A percentile compares a stretch with the other conserved stretches of the same genome.
These are phyloP conservation scores for Aphanomyces cochlioides DNA, from an alignment of 352 stramenopile genomes.

Conservation along the genomic window DNA sequence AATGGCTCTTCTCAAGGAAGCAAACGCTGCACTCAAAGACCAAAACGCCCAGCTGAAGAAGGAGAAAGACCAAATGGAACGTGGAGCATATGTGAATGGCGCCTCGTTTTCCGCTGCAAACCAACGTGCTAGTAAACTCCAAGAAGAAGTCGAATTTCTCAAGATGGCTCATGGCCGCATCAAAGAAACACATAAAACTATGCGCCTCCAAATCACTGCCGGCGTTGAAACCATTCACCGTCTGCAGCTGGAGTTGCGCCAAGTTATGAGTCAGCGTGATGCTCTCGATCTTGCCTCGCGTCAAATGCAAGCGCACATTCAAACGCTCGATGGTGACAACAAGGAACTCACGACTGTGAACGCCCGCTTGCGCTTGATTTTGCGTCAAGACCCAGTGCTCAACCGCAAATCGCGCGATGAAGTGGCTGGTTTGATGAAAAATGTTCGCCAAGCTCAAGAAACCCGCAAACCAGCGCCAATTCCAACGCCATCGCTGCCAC, in stretches of 20 bases:
- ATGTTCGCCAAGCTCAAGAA: conserved; percentile 47
- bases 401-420: conserved; percentile 83
- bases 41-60: conserved; percentile 80
- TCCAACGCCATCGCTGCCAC: conserved; percentile 29
- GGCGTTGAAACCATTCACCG: conserved; percentile 78
- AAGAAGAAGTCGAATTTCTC: conserved; percentile 76
- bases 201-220: conserved; percentile 74
- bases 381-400: conserved; percentile 78
- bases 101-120: conserved; percentile 82
- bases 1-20: conserved; percentile 79
- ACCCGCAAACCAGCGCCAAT: conserved; percentile 40
- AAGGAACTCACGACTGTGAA: conserved; percentile 81
- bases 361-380: conserved; percentile 71
- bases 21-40: conserved; percentile 78
- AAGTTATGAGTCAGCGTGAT: conserved; percentile 67
- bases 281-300: conserved; percentile 53
- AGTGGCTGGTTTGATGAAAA: conserved; percentile 76
- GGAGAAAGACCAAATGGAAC: conserved; percentile 88
- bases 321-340: conserved; percentile 78
- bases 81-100: conserved; percentile 81
- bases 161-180: conserved; percentile 74
- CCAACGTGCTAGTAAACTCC: conserved; percentile 78
- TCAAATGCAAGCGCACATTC: conserved; percentile 54
- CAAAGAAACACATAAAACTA: conserved; percentile 77
- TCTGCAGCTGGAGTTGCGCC: conserved; percentile 70